These are phyloP conservation scores for Coelastrella sp. DNA, from an alignment of 139 green algal genomes.

Conservation along the genomic window DNA sequence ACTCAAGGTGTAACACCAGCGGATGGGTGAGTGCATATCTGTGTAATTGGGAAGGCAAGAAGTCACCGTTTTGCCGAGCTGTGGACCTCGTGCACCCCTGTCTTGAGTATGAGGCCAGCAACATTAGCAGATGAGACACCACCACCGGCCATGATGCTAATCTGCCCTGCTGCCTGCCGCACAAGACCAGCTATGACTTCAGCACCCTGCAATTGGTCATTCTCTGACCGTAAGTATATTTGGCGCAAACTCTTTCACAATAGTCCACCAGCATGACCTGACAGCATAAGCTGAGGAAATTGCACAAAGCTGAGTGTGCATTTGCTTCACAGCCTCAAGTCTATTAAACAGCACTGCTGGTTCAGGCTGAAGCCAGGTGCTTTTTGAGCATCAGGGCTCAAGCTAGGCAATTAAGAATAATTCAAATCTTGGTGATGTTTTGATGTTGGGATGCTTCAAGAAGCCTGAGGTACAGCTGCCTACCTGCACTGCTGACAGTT, in stretches of 20 bases:
- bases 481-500: conserved; percentile 45
- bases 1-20: too few relatives aligned
- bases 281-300: too few relatives aligned
- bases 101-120: not conserved
- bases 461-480: not conserved
- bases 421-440: too few relatives aligned
- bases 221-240: not conserved
- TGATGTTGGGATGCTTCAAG: too few relatives aligned
- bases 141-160: conserved; percentile 51
- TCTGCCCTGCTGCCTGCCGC: conserved; percentile 19
- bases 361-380: too few relatives aligned
- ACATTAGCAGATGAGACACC: conserved; percentile 41
- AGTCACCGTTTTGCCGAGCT: conserved; percentile 46
- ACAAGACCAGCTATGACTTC: conserved; percentile 26
- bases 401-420: not conserved
- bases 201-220: conserved; percentile 10
- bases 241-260: too few relatives aligned
- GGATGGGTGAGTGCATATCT: too few relatives aligned
- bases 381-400: not conserved
- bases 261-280: too few relatives aligned
- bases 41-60: too few relatives aligned
- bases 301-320: too few relatives aligned
- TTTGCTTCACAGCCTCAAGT: too few relatives aligned
- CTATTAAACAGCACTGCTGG: too few relatives aligned
- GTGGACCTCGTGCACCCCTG: conserved; percentile 48